Evolutionary conservation across 2,329 filamentous ascomycete species (phyloP).

Genomic region (Orbilia quercus): DNA sequence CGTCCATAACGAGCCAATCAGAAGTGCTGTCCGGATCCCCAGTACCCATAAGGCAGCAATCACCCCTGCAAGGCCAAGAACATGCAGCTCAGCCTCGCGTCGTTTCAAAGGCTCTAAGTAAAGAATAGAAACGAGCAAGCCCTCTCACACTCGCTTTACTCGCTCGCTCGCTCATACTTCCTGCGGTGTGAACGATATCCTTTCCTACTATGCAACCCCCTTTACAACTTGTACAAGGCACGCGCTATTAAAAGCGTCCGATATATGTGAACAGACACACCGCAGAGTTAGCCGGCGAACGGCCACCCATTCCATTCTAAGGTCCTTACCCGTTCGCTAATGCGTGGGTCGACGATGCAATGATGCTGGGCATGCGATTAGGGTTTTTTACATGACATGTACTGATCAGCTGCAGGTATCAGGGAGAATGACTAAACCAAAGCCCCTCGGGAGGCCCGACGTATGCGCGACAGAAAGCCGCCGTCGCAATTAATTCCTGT

Average conservation of each 20-base stretch:
- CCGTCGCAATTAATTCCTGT: constrained; percentile 35
- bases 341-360: constrained; percentile 23
- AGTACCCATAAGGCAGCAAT: constrained; percentile 54
- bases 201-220: constrained; percentile 7
- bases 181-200: constrained; percentile 8
- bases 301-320: constrained; percentile 48
- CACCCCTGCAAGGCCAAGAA: constrained; percentile 38
- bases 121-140: constrained; percentile 54
- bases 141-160: not conserved
- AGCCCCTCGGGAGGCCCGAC: constrained; percentile 49
- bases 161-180: not conserved
- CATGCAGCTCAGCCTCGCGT: constrained; percentile 55
- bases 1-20: constrained; percentile 50
- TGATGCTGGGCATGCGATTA: constrained; percentile 10
- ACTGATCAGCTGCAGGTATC: constrained; percentile 27
- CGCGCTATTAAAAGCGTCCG: constrained; percentile 17
- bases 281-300: constrained; percentile 12
- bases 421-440: constrained; percentile 12
- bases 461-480: constrained; percentile 51
- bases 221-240: constrained; percentile 7
- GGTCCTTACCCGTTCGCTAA: constrained; percentile 54
- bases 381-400: constrained; percentile 13
- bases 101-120: constrained; percentile 40
- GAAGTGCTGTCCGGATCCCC: constrained; percentile 17
- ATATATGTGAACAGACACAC: constrained; percentile 4